Evolutionary conservation across 2,329 filamentous ascomycete species (phyloP), one percentile per base, ranked within the genome.

Genomic region (Diaporthe amygdali): DNA sequence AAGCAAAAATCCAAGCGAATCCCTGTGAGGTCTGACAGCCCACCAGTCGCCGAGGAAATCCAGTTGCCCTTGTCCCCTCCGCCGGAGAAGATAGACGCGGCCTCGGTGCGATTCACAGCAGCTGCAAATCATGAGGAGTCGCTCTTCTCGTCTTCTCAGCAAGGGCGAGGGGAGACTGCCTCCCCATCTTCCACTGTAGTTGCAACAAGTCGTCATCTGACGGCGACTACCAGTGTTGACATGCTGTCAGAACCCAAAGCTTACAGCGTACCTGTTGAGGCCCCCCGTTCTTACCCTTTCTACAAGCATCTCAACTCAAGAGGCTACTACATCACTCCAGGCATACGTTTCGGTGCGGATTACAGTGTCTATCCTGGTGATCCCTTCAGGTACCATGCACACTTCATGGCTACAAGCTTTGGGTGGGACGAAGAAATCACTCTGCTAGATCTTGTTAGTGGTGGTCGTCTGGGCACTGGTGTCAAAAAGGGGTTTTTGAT

Each of bases 331-430:
- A 91, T 96, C 78, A 95, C 95, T 68, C 96, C 96, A 1, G 96
- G 96, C 10, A 87, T 99, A 66, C 93, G 96, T 32, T 99, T 99
- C 78, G 96, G 96, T 32, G 97, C 95, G 76, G 91, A 96, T 78
- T 98, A 97, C 82, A 94, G 95, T 76, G 94, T 97, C 6, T 99
- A 99, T 77, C 96, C 96, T 0, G 96, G 96, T 55, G 96, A 99
- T 79, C 95, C 96, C 1, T 86, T 99, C 66, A 92, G 96, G 14
- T 99, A 97, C 80, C 96, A 99, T 81, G 96, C 94, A 55, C 96
- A 99, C 81, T 98, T 97, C 80, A 88, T 97, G 76, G 94, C 92
- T 9, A 93, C 92, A n/a, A 91, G 93, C 39, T 90, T 93, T 76
- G 90, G 87, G n/a, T 98, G 95, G 94, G 91, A 98, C 72, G 90